Percentiles rank a stretch among this genome's conserved stretches.
phyloP scores from a whole-genome alignment of 108 stramenopile genomes.

The Cylindrotheca closterium region DNA sequence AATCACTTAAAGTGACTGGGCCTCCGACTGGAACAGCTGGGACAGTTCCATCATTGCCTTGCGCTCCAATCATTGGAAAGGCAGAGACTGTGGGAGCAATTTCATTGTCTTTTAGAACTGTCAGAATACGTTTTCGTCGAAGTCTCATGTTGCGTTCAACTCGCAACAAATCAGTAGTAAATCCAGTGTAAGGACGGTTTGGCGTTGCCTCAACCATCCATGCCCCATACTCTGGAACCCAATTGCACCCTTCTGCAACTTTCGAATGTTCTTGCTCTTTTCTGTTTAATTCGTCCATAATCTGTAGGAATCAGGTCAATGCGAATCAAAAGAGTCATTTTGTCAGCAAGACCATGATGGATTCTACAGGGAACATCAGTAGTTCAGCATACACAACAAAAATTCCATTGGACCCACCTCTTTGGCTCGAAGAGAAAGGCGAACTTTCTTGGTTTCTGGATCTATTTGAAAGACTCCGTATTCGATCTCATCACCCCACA shows the following conservation, averaged over 20 bases:
- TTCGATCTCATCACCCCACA: slow-evolving; percentile 99
- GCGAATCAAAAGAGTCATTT: slow-evolving; percentile 1
- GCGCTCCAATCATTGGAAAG: slow-evolving; percentile 84
- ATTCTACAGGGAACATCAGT: neutral
- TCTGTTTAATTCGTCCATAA: slow-evolving; percentile 87
- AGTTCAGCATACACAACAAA: neutral
- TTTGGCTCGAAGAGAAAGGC: slow-evolving; percentile 81
- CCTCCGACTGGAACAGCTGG: slow-evolving; percentile 81
- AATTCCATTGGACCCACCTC: slow-evolving; percentile 49
- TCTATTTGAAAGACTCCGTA: slow-evolving; percentile 93
- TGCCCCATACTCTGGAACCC: slow-evolving; percentile 97
- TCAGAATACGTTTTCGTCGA: slow-evolving; percentile 88
- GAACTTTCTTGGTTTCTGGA: slow-evolving; percentile 74
- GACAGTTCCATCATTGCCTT: slow-evolving; percentile 79
- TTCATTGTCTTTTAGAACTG: slow-evolving; percentile 85
- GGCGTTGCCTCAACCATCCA: slow-evolving; percentile 99
- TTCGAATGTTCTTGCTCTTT: slow-evolving; percentile 68
- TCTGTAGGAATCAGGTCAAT: slow-evolving; percentile 36
- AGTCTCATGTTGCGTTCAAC: slow-evolving; percentile 98
- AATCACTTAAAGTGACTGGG: slow-evolving; percentile 82
- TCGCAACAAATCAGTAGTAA: slow-evolving; percentile 89
- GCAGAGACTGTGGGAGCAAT: slow-evolving; percentile 91
- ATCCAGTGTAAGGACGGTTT: slow-evolving; percentile 88
- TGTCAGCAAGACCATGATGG: too few relatives aligned
- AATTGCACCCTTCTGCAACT: slow-evolving; percentile 84